Conservation (phyloP, 768 basidiomycete genomes). For the Boletus vinaceobasis region DNA sequence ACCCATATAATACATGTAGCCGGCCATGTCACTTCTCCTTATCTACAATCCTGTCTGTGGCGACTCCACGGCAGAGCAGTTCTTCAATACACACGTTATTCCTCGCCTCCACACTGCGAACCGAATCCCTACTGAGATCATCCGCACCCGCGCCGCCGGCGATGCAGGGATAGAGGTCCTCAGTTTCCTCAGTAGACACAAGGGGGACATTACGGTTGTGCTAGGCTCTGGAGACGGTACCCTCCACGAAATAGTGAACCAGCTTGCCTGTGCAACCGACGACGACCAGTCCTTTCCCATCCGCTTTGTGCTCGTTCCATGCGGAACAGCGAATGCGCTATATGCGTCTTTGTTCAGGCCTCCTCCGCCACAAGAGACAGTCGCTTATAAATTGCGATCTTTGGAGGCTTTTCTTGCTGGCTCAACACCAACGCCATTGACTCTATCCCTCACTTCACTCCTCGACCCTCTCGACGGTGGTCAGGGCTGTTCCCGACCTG, state of each 20-base stretch:
- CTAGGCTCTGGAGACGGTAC: conserved; percentile 91
- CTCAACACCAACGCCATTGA: conserved; percentile 40
- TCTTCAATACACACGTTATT: conserved; percentile 60
- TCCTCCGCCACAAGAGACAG: conserved; percentile 18
- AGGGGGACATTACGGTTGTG: conserved; percentile 43
- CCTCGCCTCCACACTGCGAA: conserved; percentile 51
- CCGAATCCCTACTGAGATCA: conserved; percentile 32
- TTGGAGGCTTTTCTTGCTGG: conserved; percentile 48
- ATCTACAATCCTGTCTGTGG: conserved; percentile 80
- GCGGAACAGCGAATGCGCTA: conserved; percentile 92
- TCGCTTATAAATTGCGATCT: conserved; percentile 51
- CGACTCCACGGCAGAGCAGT: conserved; percentile 47
- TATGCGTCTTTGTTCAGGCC: conserved; percentile 75
- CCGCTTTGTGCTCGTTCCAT: conserved; percentile 57
- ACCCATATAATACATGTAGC: not conserved
- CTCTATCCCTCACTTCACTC: conserved; percentile 52
- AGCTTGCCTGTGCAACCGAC: conserved; percentile 33
- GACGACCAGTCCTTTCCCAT: conserved; percentile 24
- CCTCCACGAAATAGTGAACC: conserved; percentile 81
- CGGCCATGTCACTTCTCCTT: conserved; percentile 49
- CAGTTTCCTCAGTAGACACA: conserved; percentile 35
- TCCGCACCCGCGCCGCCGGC: conserved; percentile 48
- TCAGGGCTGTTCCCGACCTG: conserved; percentile 16
- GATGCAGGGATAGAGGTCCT: conserved; percentile 53
- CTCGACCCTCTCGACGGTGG: conserved; percentile 27